These are phyloP conservation scores for Ophiocordyceps unilateralis DNA, from an alignment of 2,329 filamentous ascomycete species.

Conservation along the genomic window DNA sequence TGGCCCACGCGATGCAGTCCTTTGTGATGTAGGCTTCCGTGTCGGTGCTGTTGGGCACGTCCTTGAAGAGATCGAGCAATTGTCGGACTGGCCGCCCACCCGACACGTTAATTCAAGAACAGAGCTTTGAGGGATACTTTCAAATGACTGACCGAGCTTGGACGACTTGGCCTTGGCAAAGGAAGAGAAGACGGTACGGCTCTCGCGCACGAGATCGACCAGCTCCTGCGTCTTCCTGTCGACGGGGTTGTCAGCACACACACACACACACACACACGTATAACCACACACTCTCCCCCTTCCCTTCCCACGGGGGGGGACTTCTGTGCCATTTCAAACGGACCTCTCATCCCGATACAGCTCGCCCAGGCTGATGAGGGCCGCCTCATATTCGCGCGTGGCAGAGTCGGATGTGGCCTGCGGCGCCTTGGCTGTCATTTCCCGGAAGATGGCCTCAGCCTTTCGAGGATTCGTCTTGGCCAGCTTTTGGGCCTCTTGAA, in stretches of 20 bases:
- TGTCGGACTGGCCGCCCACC: slow-evolving; percentile 90
- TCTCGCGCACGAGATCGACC: slow-evolving; percentile 77
- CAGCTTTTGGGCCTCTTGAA: slow-evolving; percentile 79
- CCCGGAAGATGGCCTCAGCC: slow-evolving; percentile 77
- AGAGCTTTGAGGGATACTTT: too few relatives aligned
- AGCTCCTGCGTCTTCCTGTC: slow-evolving; percentile 64
- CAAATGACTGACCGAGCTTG: slow-evolving; percentile 65
- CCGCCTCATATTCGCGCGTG: slow-evolving; percentile 79
- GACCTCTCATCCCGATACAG: slow-evolving; percentile 80
- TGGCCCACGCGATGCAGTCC: slow-evolving; percentile 98
- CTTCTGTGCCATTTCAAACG: too few relatives aligned
- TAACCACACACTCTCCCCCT: neutral
- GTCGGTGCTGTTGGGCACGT: slow-evolving; percentile 88
- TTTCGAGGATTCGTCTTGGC: slow-evolving; percentile 65
- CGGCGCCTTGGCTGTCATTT: slow-evolving; percentile 72
- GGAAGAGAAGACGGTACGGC: slow-evolving; percentile 77
- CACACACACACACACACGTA: too few relatives aligned
- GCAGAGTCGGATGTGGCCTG: slow-evolving; percentile 70
- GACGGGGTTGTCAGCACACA: too few relatives aligned
- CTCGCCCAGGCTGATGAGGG: slow-evolving; percentile 76
- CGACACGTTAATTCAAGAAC: too few relatives aligned
- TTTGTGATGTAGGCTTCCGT: slow-evolving; percentile 90
- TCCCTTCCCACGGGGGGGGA: slow-evolving; percentile 4
- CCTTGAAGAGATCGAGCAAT: slow-evolving; percentile 84
- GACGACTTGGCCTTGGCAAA: slow-evolving; percentile 99